Evolutionary conservation across 345 rosid genomes (phyloP).

Genomic region (Populus euphratica): DNA sequence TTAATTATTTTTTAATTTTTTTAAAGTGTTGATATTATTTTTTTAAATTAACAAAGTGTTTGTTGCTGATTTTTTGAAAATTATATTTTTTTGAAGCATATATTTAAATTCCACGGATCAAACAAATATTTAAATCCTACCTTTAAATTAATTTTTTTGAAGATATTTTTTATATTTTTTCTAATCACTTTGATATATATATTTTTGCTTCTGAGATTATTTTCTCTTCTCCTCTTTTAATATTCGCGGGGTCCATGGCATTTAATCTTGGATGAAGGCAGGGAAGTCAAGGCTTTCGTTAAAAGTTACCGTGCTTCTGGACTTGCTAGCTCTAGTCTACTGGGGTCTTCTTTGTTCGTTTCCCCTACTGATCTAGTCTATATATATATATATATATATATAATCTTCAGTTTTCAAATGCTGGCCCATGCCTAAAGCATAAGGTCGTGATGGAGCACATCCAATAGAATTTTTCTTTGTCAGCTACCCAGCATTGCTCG

Average conservation of each 20-base stretch:
- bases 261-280: neutral
- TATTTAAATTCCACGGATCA: too few relatives aligned
- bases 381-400: too few relatives aligned
- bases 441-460: neutral
- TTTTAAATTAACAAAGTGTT: too few relatives aligned
- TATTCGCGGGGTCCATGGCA: neutral
- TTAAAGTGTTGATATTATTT: too few relatives aligned
- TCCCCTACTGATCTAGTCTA: neutral
- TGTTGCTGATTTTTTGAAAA: too few relatives aligned
- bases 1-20: too few relatives aligned
- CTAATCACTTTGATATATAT: neutral
- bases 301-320: too few relatives aligned
- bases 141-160: too few relatives aligned
- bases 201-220: neutral
- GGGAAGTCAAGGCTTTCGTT: neutral
- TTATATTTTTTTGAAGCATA: too few relatives aligned
- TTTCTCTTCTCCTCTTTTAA: neutral
- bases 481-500: neutral
- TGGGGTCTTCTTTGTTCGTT: neutral
- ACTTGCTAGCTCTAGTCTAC: neutral
- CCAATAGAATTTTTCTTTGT: neutral
- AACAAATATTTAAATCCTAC: too few relatives aligned
- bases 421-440: neutral
- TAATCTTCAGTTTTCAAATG: neutral
- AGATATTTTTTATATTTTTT: too few relatives aligned